Evolutionary conservation across 352 stramenopile genomes (phyloP), one percentile per base, ranked within the genome.

Genomic region (Thalassiosira ordinaria): DNA sequence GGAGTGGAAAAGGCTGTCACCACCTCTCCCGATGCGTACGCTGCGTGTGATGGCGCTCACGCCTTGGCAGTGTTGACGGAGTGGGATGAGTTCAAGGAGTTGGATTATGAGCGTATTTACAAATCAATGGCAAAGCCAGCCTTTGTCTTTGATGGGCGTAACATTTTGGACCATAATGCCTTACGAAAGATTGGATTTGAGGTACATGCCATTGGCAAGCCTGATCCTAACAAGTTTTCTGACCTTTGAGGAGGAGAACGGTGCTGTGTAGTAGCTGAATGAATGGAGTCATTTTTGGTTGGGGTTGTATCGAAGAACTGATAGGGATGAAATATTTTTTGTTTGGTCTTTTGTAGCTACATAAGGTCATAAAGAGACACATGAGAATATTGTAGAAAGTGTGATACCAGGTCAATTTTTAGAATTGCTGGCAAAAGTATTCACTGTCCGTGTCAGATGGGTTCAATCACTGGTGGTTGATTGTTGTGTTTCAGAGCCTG

Each of bases 91-190:
- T 99, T 99, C 91, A 98, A 98, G 91, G 93, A 91, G 9, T 94
- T 98, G 37, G 97, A 99, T 88, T 99, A 98, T 89, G 82, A 96
- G 56, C 90, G 89, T 24, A 98, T 99, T 78, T 99, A 98, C 82
- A 87, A 95, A 8, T 78, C 70, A 49, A 99, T 99, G 97, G 87
- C 93, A 56, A 99, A 99, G 90, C 98, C 98, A 8, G 97, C 97
- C 22, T 99, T 99, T 91, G 89, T 99, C 62, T 99, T 99, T 80
- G 98, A 99, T 90, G 98, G 98, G 31, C 95, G 98, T 56, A 98
- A 99, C 84, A 95, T 99, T 67, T 86, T 99, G 39, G 95, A 98
- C 53, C 96, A 98, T 87, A 89, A 95, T 11, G 91, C 91, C 68
- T 93, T 99, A 65, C 91, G 95, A 41, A 84, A 96, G 13, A 96